Conservation (phyloP, 257 asterid genomes). For the Capsicum rhomboideum region DNA sequence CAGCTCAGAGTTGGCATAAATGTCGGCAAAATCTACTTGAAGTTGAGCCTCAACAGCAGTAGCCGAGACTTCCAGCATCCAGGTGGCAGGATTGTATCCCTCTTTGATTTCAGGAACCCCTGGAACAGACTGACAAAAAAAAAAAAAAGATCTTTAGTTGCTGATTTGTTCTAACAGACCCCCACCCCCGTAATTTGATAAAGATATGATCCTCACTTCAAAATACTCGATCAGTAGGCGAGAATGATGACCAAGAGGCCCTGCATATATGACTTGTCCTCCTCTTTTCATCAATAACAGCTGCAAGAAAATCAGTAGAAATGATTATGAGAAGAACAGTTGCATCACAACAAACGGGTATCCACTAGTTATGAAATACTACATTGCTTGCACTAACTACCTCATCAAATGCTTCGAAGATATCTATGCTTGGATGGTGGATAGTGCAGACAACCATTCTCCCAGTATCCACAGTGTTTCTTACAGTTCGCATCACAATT, state of each 20-base stretch:
- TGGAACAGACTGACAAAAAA: conserved; percentile 43
- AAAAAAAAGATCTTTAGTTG: not conserved
- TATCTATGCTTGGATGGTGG: conserved; percentile 86
- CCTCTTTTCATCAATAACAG: conserved; percentile 85
- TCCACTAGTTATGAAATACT: not conserved
- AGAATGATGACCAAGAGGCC: conserved; percentile 82
- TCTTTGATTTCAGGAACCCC: conserved; percentile 72
- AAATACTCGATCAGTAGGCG: conserved; percentile 51
- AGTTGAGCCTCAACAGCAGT: conserved; percentile 64
- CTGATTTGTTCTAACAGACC: not conserved
- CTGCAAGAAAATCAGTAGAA: conserved; percentile 21
- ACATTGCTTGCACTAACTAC: conserved; percentile 14
- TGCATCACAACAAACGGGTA: not conserved
- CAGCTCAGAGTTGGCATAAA: conserved; percentile 57
- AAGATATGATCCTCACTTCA: conserved; percentile 41
- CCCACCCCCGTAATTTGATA: not conserved
- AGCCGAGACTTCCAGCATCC: conserved; percentile 80
- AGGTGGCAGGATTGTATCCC: conserved; percentile 80
- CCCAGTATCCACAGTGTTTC: conserved; percentile 84
- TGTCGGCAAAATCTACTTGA: conserved; percentile 63
- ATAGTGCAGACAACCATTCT: conserved; percentile 86
- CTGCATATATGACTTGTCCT: conserved; percentile 66
- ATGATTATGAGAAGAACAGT: not conserved
- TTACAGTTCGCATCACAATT: conserved; percentile 74
- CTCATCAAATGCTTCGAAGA: conserved; percentile 89